Evolutionary conservation across 208 protist species (phyloP).

Genomic region (Naegleria fowleri): DNA sequence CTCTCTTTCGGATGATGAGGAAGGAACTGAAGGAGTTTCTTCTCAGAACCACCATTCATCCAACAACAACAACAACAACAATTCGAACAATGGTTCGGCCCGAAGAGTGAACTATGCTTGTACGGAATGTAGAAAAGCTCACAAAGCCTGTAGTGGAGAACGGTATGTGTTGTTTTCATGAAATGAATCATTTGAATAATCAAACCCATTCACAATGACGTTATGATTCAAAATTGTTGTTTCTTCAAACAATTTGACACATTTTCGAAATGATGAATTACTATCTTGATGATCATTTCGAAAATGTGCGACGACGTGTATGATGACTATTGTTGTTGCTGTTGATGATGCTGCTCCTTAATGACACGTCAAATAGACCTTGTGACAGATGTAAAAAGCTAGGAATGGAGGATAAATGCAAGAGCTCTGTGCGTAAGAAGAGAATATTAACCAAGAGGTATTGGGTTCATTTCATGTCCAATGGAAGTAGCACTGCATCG

Average conservation of each 20-base stretch:
- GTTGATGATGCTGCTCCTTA: too few species aligned
- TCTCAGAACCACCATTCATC: background rate
- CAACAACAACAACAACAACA: too few species aligned
- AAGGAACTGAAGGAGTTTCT: background rate
- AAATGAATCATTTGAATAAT: too few species aligned
- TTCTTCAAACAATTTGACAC: too few species aligned
- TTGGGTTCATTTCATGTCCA: background rate
- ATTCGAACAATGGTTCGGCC: background rate
- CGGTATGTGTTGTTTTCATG: background rate
- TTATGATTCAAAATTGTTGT: too few species aligned
- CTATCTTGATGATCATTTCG: too few species aligned
- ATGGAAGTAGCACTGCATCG: background rate
- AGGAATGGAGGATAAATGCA: background rate
- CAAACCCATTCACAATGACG: too few species aligned
- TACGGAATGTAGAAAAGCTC: constrained; percentile 23
- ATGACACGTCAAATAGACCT: too few species aligned
- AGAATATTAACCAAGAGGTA: background rate
- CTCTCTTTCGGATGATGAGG: background rate
- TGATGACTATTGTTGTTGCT: too few species aligned
- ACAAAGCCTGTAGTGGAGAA: constrained; percentile 17
- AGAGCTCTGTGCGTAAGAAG: background rate
- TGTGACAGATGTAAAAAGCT: constrained; percentile 8
- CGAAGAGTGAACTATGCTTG: constrained; percentile 9
- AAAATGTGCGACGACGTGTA: too few species aligned
- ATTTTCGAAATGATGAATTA: too few species aligned